These are phyloP conservation scores for Rhizophora mangle DNA, from an alignment of 345 rosid species.

Conservation along the genomic window DNA sequence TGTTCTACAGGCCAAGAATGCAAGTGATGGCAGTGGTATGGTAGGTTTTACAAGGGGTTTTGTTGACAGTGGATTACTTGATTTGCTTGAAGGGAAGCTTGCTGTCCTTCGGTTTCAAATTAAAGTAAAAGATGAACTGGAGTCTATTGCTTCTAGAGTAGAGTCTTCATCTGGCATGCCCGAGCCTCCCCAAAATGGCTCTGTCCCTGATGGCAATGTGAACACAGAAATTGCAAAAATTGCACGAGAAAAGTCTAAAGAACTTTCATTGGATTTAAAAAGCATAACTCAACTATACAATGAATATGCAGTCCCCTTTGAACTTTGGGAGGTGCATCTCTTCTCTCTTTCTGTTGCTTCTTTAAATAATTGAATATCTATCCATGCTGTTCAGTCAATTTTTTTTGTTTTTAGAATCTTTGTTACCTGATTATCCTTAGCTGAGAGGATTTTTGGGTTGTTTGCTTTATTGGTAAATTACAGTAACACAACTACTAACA, in stretches of 20 bases:
- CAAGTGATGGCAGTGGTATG: conserved; percentile 56
- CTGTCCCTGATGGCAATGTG: conserved; percentile 37
- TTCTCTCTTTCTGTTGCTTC: conserved; percentile 16
- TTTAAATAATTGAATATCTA: neutral
- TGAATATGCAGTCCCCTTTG: conserved; percentile 96
- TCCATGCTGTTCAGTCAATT: neutral
- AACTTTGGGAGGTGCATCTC: conserved; percentile 85
- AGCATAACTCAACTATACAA: conserved; percentile 92
- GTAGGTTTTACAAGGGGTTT: conserved; percentile 50
- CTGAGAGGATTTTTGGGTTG: too few relatives aligned
- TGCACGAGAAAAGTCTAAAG: conserved; percentile 78
- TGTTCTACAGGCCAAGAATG: conserved; percentile 93
- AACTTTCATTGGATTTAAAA: conserved; percentile 82
- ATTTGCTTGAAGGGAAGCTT: conserved; percentile 96
- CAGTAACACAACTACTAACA: too few relatives aligned
- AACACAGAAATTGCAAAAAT: conserved; percentile 46
- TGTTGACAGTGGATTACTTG: conserved; percentile 74
- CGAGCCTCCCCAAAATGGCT: conserved; percentile 53
- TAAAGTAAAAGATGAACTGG: conserved; percentile 79
- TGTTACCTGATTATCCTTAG: too few relatives aligned
- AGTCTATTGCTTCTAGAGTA: conserved; percentile 57
- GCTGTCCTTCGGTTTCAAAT: conserved; percentile 86
- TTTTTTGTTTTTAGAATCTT: neutral
- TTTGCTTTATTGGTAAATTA: too few relatives aligned
- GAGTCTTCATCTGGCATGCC: conserved; percentile 49